Conservation (phyloP, 305 asterid species). For the Solanum hybrid region DNA sequence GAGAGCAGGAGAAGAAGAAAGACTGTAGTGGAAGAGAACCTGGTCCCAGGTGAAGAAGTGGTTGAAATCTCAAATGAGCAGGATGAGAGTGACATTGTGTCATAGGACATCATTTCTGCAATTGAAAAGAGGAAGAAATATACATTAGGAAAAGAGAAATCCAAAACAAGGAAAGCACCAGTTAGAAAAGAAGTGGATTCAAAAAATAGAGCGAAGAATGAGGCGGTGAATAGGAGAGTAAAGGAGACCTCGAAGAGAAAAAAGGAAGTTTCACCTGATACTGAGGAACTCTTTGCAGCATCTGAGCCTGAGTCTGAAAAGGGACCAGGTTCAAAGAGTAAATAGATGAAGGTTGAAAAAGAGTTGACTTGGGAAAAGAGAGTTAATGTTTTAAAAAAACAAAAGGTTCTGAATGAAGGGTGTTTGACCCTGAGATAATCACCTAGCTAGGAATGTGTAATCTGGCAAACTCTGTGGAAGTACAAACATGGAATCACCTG, state of each 20-base stretch:
- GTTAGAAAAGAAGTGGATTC: neutral
- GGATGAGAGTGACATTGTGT: neutral
- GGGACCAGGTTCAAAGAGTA: neutral
- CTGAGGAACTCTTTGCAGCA: neutral
- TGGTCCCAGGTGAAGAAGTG: fast-evolving
- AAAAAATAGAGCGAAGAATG: neutral
- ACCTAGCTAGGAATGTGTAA: neutral
- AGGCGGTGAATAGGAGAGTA: neutral
- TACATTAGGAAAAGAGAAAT: neutral
- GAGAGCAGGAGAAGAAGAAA: neutral
- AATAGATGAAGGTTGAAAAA: neutral
- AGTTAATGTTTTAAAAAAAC: too few relatives aligned
- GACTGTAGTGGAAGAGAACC: neutral
- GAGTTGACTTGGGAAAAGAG: neutral
- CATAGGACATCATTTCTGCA: neutral
- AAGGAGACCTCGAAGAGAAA: neutral
- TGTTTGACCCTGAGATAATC: neutral
- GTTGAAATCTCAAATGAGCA: neutral
- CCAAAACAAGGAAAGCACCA: neutral
- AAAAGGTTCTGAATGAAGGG: neutral
- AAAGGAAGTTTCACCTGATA: too few relatives aligned
- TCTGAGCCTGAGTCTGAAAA: neutral
- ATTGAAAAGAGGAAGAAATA: neutral
- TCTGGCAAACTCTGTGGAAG: neutral
- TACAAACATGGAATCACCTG: neutral